phyloP scores from a whole-genome alignment of 2,329 filamentous ascomycete species.

The Cladosporium velox region DNA sequence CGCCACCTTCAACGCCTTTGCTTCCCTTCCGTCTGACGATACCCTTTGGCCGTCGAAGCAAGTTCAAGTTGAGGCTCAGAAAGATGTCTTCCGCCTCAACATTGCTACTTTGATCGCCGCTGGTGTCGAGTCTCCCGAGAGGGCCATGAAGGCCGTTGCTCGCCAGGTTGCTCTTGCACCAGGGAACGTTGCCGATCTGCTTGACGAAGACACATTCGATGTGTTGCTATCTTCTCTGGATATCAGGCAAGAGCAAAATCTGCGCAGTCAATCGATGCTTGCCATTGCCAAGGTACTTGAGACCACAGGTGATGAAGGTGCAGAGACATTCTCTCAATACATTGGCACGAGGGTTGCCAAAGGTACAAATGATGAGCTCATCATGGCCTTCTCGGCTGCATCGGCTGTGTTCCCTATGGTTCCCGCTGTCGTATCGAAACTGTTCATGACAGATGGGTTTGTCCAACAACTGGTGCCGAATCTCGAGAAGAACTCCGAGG shows the following conservation, averaged over 20 bases:
- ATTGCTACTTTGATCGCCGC: constrained; percentile 90
- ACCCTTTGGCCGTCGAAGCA: constrained; percentile 45
- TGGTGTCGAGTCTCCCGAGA: constrained; percentile 70
- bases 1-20: constrained; percentile 47
- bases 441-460: constrained; percentile 90
- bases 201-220: constrained; percentile 76
- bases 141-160: constrained; percentile 62
- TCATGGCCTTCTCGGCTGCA: constrained; percentile 91
- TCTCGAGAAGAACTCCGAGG: constrained; percentile 62
- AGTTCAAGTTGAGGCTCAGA: constrained; percentile 48
- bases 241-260: constrained; percentile 70
- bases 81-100: constrained; percentile 71
- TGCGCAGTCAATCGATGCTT: constrained; percentile 79
- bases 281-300: constrained; percentile 83
- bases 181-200: constrained; percentile 63
- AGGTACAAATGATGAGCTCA: constrained; percentile 82
- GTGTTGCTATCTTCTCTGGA: constrained; percentile 86
- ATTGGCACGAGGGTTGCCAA: constrained; percentile 71
- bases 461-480: constrained; percentile 73
- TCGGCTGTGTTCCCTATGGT: constrained; percentile 84
- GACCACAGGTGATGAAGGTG: constrained; percentile 69
- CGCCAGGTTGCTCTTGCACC: constrained; percentile 57
- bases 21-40: constrained; percentile 46
- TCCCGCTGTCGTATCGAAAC: constrained; percentile 69
- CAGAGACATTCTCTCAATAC: constrained; percentile 65